phyloP scores from a whole-genome alignment of 371 early-diverging fungal species.

The Mortierella sp. region DNA sequence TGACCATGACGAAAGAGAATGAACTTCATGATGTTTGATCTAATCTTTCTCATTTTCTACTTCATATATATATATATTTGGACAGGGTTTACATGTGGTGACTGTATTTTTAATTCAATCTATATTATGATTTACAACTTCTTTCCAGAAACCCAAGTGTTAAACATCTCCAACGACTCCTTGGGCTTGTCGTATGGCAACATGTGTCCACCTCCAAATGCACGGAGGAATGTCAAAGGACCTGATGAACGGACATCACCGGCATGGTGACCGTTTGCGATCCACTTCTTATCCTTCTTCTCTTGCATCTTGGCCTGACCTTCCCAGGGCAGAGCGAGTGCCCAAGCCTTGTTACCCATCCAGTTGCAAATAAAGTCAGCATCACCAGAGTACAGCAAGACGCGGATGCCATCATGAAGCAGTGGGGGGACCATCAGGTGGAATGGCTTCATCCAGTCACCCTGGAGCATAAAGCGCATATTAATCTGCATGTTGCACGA shows the following conservation, averaged over 20 bases:
- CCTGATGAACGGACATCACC: conserved; percentile 82
- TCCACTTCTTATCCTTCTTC: conserved; percentile 74
- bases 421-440: conserved; percentile 79
- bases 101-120: conserved; percentile 7
- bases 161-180: conserved; percentile 72
- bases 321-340: conserved; percentile 83
- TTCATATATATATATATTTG: background rate
- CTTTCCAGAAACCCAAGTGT: conserved; percentile 68
- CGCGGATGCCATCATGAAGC: conserved; percentile 82
- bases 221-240: conserved; percentile 84
- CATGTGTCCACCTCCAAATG: conserved; percentile 94
- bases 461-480: conserved; percentile 82
- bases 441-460: conserved; percentile 94
- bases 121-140: conserved; percentile 10
- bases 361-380: conserved; percentile 92
- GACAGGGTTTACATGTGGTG: background rate
- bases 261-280: conserved; percentile 63
- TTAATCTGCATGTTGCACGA: conserved; percentile 89
- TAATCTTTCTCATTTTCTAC: background rate
- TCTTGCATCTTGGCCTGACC: conserved; percentile 76
- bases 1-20: conserved; percentile 52
- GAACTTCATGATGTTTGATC: conserved; percentile 29
- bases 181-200: conserved; percentile 74
- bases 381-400: conserved; percentile 93
- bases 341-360: conserved; percentile 96